These are phyloP conservation scores for Phytophthora sansomeana DNA, from an alignment of 352 stramenopile genomes.

Conservation along the genomic window DNA sequence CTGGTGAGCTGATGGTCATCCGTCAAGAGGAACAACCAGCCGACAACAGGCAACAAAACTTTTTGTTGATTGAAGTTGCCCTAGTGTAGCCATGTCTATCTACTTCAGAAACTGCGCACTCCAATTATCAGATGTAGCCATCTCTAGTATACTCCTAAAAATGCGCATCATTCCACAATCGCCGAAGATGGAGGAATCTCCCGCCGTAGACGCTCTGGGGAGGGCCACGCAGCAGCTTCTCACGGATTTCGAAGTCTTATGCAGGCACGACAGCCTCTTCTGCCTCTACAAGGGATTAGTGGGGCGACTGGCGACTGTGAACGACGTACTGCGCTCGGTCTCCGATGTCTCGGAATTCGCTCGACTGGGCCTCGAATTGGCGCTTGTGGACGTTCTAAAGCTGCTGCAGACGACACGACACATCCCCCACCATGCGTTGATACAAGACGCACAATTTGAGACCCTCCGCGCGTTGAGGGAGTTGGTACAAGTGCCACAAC, in stretches of 20 bases:
- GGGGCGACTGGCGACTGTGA: conserved; percentile 9
- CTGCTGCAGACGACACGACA: conserved; percentile 17
- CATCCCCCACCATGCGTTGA: not conserved
- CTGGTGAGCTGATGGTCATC: conserved; percentile 21
- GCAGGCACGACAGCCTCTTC: conserved; percentile 3
- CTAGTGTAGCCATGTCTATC: conserved; percentile 16
- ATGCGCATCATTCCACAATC: too few relatives aligned
- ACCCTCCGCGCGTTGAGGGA: conserved; percentile 10
- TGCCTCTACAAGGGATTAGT: conserved; percentile 16
- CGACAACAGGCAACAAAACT: too few relatives aligned
- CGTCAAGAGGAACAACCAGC: too few relatives aligned
- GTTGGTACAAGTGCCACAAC: conserved; percentile 32
- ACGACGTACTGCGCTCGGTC: not conserved
- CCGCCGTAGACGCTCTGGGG: not conserved
- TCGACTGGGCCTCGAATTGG: conserved; percentile 14
- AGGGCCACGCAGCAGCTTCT: conserved; percentile 20
- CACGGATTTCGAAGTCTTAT: conserved; percentile 4
- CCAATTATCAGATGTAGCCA: conserved; percentile 2
- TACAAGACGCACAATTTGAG: not conserved
- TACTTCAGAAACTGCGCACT: conserved; percentile 13
- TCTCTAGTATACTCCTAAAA: not conserved
- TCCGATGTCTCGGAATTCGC: conserved; percentile 10
- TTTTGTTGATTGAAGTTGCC: conserved; percentile 8
- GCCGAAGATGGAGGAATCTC: not conserved
- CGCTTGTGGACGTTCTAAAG: conserved; percentile 14